Conservation (phyloP, 768 basidiomycete species). For the Pluteus cervinus region DNA sequence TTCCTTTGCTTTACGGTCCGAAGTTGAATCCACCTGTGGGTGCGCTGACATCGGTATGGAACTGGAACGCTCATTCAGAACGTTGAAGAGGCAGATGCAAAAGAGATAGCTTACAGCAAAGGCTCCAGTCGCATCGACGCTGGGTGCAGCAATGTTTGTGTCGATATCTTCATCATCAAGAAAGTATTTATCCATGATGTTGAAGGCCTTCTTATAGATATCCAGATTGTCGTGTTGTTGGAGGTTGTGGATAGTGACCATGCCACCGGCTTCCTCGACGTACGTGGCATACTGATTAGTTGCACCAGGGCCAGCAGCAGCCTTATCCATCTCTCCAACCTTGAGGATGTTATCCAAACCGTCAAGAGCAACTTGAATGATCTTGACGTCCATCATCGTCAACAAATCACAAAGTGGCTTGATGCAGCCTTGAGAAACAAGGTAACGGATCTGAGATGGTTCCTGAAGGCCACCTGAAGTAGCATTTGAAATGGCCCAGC, state of each 20-base stretch:
- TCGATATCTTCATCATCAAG: slow-evolving; percentile 95
- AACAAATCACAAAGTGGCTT: slow-evolving; percentile 96
- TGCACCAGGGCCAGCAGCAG: slow-evolving; percentile 71
- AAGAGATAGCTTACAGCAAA: slow-evolving; percentile 54
- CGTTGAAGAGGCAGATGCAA: slow-evolving; percentile 6
- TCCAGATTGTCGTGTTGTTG: slow-evolving; percentile 99
- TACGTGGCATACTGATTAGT: slow-evolving; percentile 90
- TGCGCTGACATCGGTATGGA: slow-evolving; percentile 79
- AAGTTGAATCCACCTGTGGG: slow-evolving; percentile 98
- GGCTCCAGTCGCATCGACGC: slow-evolving; percentile 65
- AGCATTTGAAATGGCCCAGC: slow-evolving; percentile 99
- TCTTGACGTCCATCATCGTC: slow-evolving; percentile 99
- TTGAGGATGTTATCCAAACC: slow-evolving; percentile 98
- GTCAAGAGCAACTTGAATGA: slow-evolving; percentile 96
- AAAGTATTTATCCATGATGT: slow-evolving; percentile 98
- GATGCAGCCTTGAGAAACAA: slow-evolving; percentile 96
- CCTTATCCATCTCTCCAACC: slow-evolving; percentile 93
- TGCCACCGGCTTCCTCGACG: slow-evolving; percentile 97
- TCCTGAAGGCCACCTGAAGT: slow-evolving; percentile 97
- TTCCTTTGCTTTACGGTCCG: slow-evolving; percentile 67
- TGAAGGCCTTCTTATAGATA: slow-evolving; percentile 99
- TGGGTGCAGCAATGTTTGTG: slow-evolving; percentile 71
- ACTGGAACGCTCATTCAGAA: slow-evolving; percentile 34
- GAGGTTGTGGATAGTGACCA: slow-evolving; percentile 98
- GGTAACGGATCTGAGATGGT: slow-evolving; percentile 94